phyloP scores from a whole-genome alignment of 192 early-diverging fungal genomes.

The Coemansia sp. region DNA sequence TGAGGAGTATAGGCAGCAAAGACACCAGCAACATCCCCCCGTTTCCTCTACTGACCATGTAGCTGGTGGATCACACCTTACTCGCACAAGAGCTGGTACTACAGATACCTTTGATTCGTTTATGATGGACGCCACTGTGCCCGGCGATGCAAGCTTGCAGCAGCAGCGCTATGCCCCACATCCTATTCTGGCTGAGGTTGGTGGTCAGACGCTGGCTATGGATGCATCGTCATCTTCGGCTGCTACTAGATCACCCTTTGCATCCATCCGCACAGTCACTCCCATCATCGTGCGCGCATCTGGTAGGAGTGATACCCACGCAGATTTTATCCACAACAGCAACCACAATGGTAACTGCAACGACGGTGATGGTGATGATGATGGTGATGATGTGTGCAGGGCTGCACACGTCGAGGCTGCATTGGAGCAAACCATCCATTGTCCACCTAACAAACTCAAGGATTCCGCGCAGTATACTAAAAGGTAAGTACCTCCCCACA shows the following conservation, averaged over 20 bases:
- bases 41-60: neutral
- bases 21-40: neutral
- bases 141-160: neutral
- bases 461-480: neutral
- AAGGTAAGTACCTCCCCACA: too few species aligned
- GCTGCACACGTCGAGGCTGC: too few species aligned
- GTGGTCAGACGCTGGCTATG: neutral
- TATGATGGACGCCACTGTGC: neutral
- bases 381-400: too few species aligned
- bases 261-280: conserved; percentile 38
- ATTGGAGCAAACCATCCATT: conserved; percentile 40
- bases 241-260: conserved; percentile 37
- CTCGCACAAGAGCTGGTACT: conserved; percentile 1
- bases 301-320: too few species aligned
- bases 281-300: too few species aligned
- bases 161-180: conserved; percentile 8
- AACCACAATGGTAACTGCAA: too few species aligned
- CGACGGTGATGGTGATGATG: too few species aligned
- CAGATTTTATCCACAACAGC: too few species aligned
- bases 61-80: neutral
- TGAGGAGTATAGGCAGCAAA: conserved; percentile 31
- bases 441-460: conserved; percentile 16
- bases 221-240: conserved; percentile 6
- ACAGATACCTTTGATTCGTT: conserved; percentile 4
- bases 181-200: conserved; percentile 22